A percentile compares a stretch with the other conserved stretches of the same genome.
These are phyloP conservation scores for Fusarium anthophilum DNA, from an alignment of 2,329 filamentous ascomycete genomes.

Conservation along the genomic window DNA sequence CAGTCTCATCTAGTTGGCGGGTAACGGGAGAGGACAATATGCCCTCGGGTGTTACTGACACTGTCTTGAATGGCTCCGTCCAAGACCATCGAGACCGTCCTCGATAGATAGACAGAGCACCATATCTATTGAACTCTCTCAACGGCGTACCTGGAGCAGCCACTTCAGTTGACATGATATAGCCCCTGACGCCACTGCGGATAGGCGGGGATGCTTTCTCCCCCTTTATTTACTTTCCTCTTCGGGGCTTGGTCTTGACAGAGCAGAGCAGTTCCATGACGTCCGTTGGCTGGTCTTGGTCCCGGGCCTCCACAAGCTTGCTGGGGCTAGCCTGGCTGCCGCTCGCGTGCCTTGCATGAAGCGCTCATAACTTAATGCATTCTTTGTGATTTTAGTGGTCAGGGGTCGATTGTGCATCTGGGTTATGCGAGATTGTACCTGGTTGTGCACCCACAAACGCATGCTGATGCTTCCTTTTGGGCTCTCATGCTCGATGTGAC, in stretches of 20 bases:
- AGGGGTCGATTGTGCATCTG: slow-evolving; percentile 26
- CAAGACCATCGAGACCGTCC: background rate
- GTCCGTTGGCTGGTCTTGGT: slow-evolving; percentile 20
- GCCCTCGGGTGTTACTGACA: slow-evolving; percentile 23
- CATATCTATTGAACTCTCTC: background rate
- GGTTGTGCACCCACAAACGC: slow-evolving; percentile 10
- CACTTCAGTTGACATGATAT: slow-evolving; percentile 8
- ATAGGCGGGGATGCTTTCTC: slow-evolving; percentile 22
- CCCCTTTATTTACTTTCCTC: slow-evolving; percentile 39
- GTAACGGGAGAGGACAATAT: background rate
- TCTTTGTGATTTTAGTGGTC: slow-evolving; percentile 14
- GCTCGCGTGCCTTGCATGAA: slow-evolving; percentile 35
- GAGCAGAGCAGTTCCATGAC: slow-evolving; percentile 17
- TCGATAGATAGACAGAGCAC: background rate
- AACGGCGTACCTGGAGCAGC: slow-evolving; percentile 38
- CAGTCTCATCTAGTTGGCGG: background rate
- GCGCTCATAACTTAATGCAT: slow-evolving; percentile 29
- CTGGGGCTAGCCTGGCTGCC: slow-evolving; percentile 16
- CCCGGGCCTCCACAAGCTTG: slow-evolving; percentile 13
- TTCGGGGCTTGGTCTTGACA: slow-evolving; percentile 15
- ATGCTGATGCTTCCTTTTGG: background rate
- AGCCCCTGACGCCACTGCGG: slow-evolving; percentile 36
- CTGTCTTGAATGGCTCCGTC: slow-evolving; percentile 5
- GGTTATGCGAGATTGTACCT: slow-evolving; percentile 29
- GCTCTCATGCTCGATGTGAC: slow-evolving; percentile 10